These are phyloP conservation scores for Aspergillus sclerotiicarbonarius DNA, from an alignment of 495 filamentous ascomycete species.

Conservation along the genomic window DNA sequence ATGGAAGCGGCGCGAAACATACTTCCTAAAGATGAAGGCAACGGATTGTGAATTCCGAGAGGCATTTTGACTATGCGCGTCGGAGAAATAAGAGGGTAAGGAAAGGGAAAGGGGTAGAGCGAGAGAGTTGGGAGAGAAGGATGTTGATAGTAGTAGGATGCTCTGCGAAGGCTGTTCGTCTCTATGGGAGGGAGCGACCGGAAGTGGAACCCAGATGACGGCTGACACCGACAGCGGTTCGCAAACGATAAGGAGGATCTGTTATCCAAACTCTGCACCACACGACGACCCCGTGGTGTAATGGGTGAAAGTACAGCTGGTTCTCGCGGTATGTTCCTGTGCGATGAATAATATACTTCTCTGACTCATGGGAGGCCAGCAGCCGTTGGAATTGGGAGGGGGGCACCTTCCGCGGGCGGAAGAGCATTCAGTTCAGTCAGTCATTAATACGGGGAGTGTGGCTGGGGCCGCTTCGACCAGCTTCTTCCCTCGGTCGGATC, in stretches of 20 bases:
- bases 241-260: conserved; percentile 8
- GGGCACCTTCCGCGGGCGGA: neutral
- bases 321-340: neutral
- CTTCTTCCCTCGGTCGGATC: neutral
- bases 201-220: conserved; percentile 32
- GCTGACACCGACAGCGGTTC: conserved; percentile 11
- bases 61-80: conserved; percentile 42
- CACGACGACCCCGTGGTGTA: neutral
- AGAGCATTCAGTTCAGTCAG: neutral
- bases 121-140: conserved; percentile 13
- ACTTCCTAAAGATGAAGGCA: conserved; percentile 66
- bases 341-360: neutral
- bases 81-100: conserved; percentile 8
- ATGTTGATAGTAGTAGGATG: conserved; percentile 20
- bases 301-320: neutral
- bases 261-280: neutral
- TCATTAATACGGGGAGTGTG: neutral
- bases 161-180: conserved; percentile 25
- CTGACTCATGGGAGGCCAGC: neutral
- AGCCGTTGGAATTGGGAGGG: neutral
- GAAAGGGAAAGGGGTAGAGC: conserved; percentile 2
- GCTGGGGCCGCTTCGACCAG: neutral
- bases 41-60: conserved; percentile 66
- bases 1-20: conserved; percentile 27
- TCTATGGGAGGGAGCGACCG: conserved; percentile 29